These are phyloP conservation scores for Capsella rubella DNA, from an alignment of 441 rosid genomes.

Conservation along the genomic window DNA sequence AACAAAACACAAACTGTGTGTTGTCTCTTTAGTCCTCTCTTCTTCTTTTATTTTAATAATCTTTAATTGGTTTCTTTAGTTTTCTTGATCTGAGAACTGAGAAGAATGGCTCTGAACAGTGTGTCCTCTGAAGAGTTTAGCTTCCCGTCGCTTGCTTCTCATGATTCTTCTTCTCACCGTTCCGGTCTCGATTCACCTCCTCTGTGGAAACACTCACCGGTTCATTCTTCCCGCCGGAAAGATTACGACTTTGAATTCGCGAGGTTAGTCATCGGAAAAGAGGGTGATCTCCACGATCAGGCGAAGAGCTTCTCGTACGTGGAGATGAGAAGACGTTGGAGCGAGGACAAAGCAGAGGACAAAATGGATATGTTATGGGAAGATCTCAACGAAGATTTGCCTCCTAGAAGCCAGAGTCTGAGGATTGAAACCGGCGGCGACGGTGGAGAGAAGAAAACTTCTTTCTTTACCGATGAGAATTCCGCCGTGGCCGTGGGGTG, in stretches of 20 bases:
- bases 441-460: constrained; percentile 23
- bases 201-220: constrained; percentile 52
- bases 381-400: constrained; percentile 71
- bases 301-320: constrained; percentile 52
- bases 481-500: constrained; percentile 46
- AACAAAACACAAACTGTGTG: constrained; percentile 44
- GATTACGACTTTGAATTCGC: background rate
- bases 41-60: background rate
- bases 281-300: constrained; percentile 3
- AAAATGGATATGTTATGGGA: constrained; percentile 94
- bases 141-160: constrained; percentile 59
- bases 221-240: background rate
- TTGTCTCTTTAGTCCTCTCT: constrained; percentile 21
- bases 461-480: constrained; percentile 17
- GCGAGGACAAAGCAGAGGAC: constrained; percentile 50
- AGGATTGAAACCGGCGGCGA: constrained; percentile 8
- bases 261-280: constrained; percentile 13
- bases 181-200: constrained; percentile 70
- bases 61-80: background rate
- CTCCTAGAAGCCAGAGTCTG: constrained; percentile 43
- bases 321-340: constrained; percentile 42
- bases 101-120: constrained; percentile 33
- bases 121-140: constrained; percentile 57
- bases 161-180: constrained; percentile 22
- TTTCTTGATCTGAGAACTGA: constrained; percentile 22